A percentile compares a stretch with the other conserved stretches of the same genome.
Evolutionary conservation across 2,329 filamentous ascomycete genomes (phyloP).

Genomic region (Epichloe coenophiala): DNA sequence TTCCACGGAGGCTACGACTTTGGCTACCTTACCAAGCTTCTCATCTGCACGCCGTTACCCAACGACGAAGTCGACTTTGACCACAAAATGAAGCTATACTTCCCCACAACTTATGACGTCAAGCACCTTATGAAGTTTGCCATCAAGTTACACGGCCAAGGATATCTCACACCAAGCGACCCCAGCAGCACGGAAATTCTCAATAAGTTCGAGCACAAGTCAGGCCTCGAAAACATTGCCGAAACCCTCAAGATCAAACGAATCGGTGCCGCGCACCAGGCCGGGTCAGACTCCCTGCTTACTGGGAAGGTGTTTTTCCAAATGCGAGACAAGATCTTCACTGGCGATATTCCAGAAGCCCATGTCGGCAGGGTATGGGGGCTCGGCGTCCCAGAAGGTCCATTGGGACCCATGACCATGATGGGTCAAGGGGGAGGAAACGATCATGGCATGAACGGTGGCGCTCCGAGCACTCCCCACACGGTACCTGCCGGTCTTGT

Average conservation of each 20-base stretch:
- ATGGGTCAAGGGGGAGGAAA: constrained; percentile 18
- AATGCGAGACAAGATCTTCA: constrained; percentile 78
- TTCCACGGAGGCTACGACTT: constrained; percentile 99
- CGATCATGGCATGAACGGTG: constrained; percentile 25
- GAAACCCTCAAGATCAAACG: constrained; percentile 86
- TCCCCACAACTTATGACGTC: constrained; percentile 87
- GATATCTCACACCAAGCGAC: constrained; percentile 49
- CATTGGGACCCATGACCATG: constrained; percentile 20
- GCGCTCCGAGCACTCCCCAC: constrained; percentile 52
- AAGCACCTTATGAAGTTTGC: constrained; percentile 95
- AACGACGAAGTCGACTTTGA: constrained; percentile 86
- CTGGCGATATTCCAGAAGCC: constrained; percentile 65
- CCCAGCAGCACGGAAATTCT: constrained; percentile 59
- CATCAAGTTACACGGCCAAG: constrained; percentile 52
- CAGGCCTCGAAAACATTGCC: constrained; percentile 82
- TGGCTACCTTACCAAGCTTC: constrained; percentile 88
- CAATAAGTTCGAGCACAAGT: constrained; percentile 77
- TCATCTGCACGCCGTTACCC: constrained; percentile 70
- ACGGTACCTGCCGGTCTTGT: constrained; percentile 42
- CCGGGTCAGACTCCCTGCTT: constrained; percentile 83
- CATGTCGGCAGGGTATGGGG: constrained; percentile 90
- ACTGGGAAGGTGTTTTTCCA: constrained; percentile 94
- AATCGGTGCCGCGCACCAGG: constrained; percentile 77
- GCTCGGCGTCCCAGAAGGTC: constrained; percentile 56
- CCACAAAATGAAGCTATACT: constrained; percentile 78